Conservation (phyloP, 2,329 filamentous ascomycete genomes). For the Arthrocladium fulminans region DNA sequence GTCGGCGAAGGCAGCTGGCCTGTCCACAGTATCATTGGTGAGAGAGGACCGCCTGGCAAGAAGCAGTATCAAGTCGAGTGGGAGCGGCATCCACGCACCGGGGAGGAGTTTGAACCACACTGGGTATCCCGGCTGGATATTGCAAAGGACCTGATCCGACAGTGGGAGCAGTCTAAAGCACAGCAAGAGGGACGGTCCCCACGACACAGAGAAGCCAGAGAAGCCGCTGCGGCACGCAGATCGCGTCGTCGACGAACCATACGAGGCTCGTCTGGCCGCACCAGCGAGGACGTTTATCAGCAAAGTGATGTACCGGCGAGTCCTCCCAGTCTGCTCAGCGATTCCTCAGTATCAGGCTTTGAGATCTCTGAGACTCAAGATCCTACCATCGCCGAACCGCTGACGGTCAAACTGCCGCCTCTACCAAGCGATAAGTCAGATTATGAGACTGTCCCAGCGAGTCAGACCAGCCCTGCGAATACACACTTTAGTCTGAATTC, state of each 20-base stretch:
- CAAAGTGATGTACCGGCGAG: not conserved
- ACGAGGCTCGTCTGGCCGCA: constrained; percentile 13
- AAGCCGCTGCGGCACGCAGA: not conserved
- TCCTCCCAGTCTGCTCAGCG: constrained; percentile 4
- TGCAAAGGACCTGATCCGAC: not conserved
- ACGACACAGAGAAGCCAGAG: not conserved
- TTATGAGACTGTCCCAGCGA: constrained; percentile 16
- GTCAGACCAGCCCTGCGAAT: constrained; percentile 10
- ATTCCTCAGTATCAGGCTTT: constrained; percentile 9
- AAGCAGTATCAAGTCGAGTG: constrained; percentile 19
- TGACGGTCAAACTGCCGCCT: constrained; percentile 12
- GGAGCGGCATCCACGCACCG: constrained; percentile 15
- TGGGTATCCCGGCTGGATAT: constrained; percentile 17
- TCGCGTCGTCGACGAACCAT: constrained; percentile 4
- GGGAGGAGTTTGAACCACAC: constrained; percentile 17
- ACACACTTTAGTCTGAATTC: not conserved
- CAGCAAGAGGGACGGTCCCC: constrained; percentile 11
- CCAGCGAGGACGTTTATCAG: not conserved
- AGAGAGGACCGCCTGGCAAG: constrained; percentile 22
- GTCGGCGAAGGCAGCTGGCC: constrained; percentile 14
- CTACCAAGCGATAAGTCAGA: constrained; percentile 12
- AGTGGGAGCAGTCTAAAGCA: constrained; percentile 11
- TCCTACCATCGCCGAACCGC: not conserved
- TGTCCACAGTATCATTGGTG: constrained; percentile 27
- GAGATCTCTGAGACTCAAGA: constrained; percentile 18